A percentile compares a stretch with the other conserved stretches of the same genome.
phyloP scores from a whole-genome alignment of 306 rosid species.

The Phaseolus lunatus region DNA sequence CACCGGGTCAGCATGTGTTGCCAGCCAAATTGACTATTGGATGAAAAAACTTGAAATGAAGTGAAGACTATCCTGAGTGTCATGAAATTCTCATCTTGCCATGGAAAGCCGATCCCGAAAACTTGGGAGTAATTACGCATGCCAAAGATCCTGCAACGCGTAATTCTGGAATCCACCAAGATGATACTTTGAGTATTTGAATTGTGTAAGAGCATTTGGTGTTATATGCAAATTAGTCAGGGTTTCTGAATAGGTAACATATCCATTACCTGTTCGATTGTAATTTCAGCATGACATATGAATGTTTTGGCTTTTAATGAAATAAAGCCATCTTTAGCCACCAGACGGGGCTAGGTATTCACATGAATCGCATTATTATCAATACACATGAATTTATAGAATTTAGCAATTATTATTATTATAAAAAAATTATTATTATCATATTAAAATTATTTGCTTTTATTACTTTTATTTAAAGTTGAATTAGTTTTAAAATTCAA shows the following conservation, averaged over 20 bases:
- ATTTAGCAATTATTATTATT: no score
- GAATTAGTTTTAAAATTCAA: no score
- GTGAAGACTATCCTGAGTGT: slow-evolving; percentile 31
- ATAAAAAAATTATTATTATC: no score
- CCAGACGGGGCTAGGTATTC: no score
- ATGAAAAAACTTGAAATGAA: slow-evolving; percentile 60
- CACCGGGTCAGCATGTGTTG: slow-evolving; percentile 88
- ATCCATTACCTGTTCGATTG: no score
- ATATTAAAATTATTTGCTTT: no score
- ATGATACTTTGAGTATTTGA: slow-evolving; percentile 4
- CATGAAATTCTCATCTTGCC: slow-evolving; percentile 8
- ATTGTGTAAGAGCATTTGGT: not conserved
- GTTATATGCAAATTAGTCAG: slow-evolving; percentile 10
- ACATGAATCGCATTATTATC: no score
- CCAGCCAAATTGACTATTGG: slow-evolving; percentile 76
- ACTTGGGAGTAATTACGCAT: slow-evolving; percentile 11
- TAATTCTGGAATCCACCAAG: slow-evolving; percentile 23
- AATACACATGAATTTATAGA: no score
- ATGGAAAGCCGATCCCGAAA: not conserved
- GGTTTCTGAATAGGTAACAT: slow-evolving; percentile 25
- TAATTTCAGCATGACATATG: slow-evolving; percentile 14
- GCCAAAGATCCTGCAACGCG: slow-evolving; percentile 11
- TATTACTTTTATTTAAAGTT: no score
- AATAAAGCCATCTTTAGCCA: not conserved
- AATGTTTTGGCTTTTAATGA: not conserved